A percentile compares a stretch with the other conserved stretches of the same genome.
phyloP scores from a whole-genome alignment of 441 rosid genomes.

The Sinapis alba region DNA sequence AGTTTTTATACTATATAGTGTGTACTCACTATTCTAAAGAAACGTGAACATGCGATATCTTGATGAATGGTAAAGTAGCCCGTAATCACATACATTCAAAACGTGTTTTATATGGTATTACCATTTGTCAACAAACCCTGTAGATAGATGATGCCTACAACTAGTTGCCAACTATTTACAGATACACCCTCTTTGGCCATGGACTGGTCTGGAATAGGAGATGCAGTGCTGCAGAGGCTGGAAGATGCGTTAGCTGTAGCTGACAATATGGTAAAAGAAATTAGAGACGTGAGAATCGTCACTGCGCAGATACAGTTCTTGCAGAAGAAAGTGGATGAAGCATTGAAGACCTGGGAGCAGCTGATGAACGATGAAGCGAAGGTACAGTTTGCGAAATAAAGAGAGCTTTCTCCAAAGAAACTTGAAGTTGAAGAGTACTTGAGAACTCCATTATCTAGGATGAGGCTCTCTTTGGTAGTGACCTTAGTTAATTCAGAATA shows the following conservation, averaged over 20 bases:
- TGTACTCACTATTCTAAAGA: too few relatives aligned
- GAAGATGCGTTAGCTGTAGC: slow-evolving; percentile 68
- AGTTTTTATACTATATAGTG: too few relatives aligned
- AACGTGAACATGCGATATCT: too few relatives aligned
- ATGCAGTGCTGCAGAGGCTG: slow-evolving; percentile 64
- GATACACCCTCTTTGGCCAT: slow-evolving; percentile 52
- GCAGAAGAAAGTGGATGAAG: slow-evolving; percentile 84
- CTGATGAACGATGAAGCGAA: slow-evolving; percentile 76
- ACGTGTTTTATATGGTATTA: too few relatives aligned
- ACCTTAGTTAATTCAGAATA: slow-evolving; percentile 24
- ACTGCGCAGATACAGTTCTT: slow-evolving; percentile 83
- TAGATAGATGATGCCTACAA: too few relatives aligned
- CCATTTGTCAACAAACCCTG: slow-evolving; percentile 43
- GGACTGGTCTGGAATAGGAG: slow-evolving; percentile 81
- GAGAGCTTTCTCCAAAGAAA: slow-evolving; percentile 72
- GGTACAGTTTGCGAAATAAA: slow-evolving; percentile 75
- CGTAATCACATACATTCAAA: too few relatives aligned
- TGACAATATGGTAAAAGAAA: slow-evolving; percentile 63
- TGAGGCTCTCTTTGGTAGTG: slow-evolving; percentile 70
- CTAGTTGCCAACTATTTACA: too few relatives aligned
- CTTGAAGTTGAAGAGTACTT: slow-evolving; percentile 77
- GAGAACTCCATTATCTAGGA: slow-evolving; percentile 71
- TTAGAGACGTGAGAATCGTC: slow-evolving; percentile 74
- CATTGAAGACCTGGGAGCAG: slow-evolving; percentile 69
- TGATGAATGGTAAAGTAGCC: too few relatives aligned